Evolutionary conservation across 768 basidiomycete genomes (phyloP).

Genomic region (Naganishia friedmannii): DNA sequence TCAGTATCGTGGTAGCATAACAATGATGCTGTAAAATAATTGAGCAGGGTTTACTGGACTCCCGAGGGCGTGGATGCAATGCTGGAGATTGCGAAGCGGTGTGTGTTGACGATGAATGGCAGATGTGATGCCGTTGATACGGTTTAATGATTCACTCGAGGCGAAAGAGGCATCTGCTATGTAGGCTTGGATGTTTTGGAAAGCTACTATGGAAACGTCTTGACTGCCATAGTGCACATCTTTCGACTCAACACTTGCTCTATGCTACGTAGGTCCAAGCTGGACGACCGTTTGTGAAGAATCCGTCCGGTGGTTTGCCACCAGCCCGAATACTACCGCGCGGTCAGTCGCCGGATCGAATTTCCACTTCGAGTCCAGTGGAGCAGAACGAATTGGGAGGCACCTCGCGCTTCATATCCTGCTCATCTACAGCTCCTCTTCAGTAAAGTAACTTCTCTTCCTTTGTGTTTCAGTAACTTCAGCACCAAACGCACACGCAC

Average conservation of each 20-base stretch:
- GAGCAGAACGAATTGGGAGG: not conserved
- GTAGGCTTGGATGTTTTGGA: not conserved
- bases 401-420: not conserved
- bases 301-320: not conserved
- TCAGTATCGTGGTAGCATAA: conserved; percentile 23
- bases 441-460: too few relatives aligned
- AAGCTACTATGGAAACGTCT: not conserved
- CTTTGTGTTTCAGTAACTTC: too few relatives aligned
- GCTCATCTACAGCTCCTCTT: too few relatives aligned
- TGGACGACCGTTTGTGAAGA: not conserved
- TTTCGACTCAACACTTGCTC: too few relatives aligned
- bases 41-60: not conserved
- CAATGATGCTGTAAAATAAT: conserved; percentile 16
- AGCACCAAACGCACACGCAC: too few relatives aligned
- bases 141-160: not conserved
- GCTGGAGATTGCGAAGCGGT: not conserved
- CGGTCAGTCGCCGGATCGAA: not conserved
- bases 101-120: too few relatives aligned
- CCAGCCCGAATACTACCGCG: not conserved
- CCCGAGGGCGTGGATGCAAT: not conserved
- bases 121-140: not conserved
- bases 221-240: not conserved
- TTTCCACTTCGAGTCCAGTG: not conserved
- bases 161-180: not conserved
- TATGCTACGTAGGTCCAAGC: not conserved